phyloP scores from a whole-genome alignment of 306 rosid genomes.

The Dryas octopetala region DNA sequence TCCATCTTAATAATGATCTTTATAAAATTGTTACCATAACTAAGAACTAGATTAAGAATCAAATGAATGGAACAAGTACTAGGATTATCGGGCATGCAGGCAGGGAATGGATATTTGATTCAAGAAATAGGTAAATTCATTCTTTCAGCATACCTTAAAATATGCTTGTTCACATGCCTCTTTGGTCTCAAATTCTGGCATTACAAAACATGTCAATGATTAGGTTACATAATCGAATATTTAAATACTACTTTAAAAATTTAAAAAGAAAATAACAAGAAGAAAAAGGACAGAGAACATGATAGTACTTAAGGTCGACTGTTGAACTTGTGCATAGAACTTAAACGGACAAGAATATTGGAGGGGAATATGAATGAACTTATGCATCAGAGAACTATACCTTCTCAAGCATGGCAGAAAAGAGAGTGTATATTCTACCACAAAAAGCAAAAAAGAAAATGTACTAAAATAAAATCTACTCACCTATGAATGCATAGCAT shows the following conservation, averaged over 20 bases:
- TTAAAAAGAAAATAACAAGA: not conserved
- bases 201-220: conserved; percentile 15
- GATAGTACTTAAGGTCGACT: not conserved
- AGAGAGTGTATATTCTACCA: not conserved
- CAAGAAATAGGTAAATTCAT: conserved; percentile 9
- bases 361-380: not conserved
- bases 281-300: not conserved
- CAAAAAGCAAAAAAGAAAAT: not conserved
- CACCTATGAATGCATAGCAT: conserved; percentile 93
- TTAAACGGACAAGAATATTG: not conserved
- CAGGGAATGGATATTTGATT: not conserved
- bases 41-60: not conserved
- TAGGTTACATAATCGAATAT: conserved; percentile 20
- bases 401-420: not conserved
- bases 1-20: not conserved
- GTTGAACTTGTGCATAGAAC: not conserved
- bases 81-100: not conserved
- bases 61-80: conserved; percentile 9
- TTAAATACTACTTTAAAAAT: conserved; percentile 4
- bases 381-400: not conserved
- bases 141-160: conserved; percentile 68
- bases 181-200: conserved; percentile 75
- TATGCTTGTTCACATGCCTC: conserved; percentile 86
- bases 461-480: conserved; percentile 21
- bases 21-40: not conserved